Evolutionary conservation across 495 filamentous ascomycete species (phyloP).

Genomic region (Staphylotrichum tortipilum): DNA sequence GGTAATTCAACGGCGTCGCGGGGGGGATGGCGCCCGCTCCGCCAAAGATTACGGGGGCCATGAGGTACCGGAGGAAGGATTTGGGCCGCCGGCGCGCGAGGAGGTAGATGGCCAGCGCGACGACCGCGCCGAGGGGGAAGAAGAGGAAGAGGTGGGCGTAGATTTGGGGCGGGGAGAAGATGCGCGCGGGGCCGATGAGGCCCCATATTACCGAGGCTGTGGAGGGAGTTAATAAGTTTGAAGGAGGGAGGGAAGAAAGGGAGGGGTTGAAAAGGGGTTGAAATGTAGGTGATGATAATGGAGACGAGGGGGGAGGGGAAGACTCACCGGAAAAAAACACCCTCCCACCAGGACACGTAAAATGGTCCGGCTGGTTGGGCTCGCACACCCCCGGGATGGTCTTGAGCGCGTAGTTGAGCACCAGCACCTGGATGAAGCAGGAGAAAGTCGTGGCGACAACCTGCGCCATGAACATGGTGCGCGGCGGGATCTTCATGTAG

Average conservation of each 20-base stretch:
- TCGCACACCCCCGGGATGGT: slow-evolving; percentile 56
- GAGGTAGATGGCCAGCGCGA: slow-evolving; percentile 49
- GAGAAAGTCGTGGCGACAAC: slow-evolving; percentile 57
- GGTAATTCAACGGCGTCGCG: slow-evolving; percentile 60
- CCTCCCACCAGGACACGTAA: slow-evolving; percentile 58
- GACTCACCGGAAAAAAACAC: slow-evolving; percentile 54
- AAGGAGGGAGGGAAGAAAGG: background rate
- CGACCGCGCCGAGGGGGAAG: slow-evolving; percentile 51
- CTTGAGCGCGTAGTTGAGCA: slow-evolving; percentile 57
- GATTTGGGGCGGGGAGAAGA: slow-evolving; percentile 60
- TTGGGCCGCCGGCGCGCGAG: slow-evolving; percentile 46
- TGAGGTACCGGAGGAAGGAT: slow-evolving; percentile 46
- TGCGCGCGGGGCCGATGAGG: slow-evolving; percentile 54
- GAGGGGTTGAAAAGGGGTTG: background rate
- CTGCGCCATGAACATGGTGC: slow-evolving; percentile 60
- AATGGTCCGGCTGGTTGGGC: slow-evolving; percentile 50
- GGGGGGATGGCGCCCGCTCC: slow-evolving; percentile 57
- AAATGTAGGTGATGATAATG: too few species aligned
- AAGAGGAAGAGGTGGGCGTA: slow-evolving; percentile 58
- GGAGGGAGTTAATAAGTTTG: too few species aligned
- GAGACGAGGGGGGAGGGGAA: background rate
- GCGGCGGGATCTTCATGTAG: slow-evolving; percentile 64
- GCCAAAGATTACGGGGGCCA: slow-evolving; percentile 61
- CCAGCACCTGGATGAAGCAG: slow-evolving; percentile 56
- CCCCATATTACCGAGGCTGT: slow-evolving; percentile 60